Evolutionary conservation across 2,329 filamentous ascomycete species (phyloP).

Genomic region (Geoglossum cookeanum): DNA sequence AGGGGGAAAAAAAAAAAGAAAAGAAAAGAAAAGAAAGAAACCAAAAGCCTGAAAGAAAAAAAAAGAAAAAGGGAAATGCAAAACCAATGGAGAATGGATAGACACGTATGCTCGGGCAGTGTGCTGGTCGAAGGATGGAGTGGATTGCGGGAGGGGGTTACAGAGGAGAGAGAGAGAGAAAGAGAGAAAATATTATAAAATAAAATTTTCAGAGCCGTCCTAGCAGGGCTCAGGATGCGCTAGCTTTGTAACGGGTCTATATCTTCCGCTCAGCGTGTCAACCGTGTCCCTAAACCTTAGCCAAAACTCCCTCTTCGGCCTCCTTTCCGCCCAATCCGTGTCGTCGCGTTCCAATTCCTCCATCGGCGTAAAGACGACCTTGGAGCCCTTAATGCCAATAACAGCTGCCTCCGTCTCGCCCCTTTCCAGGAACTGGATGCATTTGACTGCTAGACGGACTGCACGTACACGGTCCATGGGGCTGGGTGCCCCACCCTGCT

Average conservation of each 20-base stretch:
- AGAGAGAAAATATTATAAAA: too few relatives aligned
- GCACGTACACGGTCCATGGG: slow-evolving; percentile 93
- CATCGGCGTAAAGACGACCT: slow-evolving; percentile 75
- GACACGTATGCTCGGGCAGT: too few relatives aligned
- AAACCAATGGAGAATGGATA: too few relatives aligned
- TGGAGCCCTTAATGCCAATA: slow-evolving; percentile 81
- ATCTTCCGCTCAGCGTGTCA: slow-evolving; percentile 55
- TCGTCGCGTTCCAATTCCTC: slow-evolving; percentile 60
- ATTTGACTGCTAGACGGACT: slow-evolving; percentile 81
- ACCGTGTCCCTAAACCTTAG: slow-evolving; percentile 59
- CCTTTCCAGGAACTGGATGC: slow-evolving; percentile 81
- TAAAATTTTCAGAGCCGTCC: too few relatives aligned
- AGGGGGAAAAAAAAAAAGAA: too few relatives aligned
- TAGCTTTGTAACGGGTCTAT: neutral
- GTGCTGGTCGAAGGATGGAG: too few relatives aligned
- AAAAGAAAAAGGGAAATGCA: too few relatives aligned
- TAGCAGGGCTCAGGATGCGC: too few relatives aligned
- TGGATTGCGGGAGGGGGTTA: too few relatives aligned
- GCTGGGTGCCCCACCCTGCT: slow-evolving; percentile 82
- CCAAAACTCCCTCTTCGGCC: slow-evolving; percentile 78
- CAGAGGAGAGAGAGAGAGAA: too few relatives aligned
- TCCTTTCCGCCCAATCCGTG: slow-evolving; percentile 83
- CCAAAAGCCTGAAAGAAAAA: too few relatives aligned
- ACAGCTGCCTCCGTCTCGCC: slow-evolving; percentile 55
- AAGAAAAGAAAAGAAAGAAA: too few relatives aligned